Base-by-base conservation (phyloP, 2,329 filamentous ascomycete genomes). In the Plenodomus tracheiphilus region DNA sequence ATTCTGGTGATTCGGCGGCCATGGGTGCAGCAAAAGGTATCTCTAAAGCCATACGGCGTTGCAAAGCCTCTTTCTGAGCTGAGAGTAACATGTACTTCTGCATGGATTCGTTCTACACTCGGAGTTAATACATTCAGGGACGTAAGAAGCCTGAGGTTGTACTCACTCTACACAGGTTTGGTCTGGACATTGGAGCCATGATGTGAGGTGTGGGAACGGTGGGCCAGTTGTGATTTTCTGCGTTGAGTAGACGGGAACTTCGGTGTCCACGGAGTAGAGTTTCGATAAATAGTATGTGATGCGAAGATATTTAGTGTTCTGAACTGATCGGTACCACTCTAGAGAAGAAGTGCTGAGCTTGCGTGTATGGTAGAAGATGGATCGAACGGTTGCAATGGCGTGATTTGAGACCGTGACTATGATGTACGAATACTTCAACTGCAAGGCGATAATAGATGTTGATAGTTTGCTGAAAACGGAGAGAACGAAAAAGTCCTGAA, bases 61-160 rank as follows among this genome's bases (percentile, higher is more conserved):
- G 72, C 32, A 76, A 54, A 37, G 62, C 65, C 49, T 73, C 72
- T 54, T 75, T 72, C 43, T 76, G 72, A 18, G 69, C 71, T 38
- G 70, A 68, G 15, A 76, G 65, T 10, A 70, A 56, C 50, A 75
- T 67, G 58, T 75, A 75, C 47, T 66, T 70, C 51, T 73, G 67
- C 58, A 74, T 68, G 3, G 66, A 62, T 47, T 71, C 62, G 46
- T 65, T 60, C 62, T 63, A 20, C 2, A 17, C 2, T 18, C 6
- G 3, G 18, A 39, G 55, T 68, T 46, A 66, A 57, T 16, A 16
- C 34, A n/a, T 16, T 13, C 11, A 21, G 38, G 1, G 2, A 19
- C 16, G 9, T 7, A 30, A 32, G 17, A 25, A 36, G 15, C n/a
- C 18, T 35, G 20, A 34, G 17, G 9, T 18, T 25, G 2, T 20